A percentile compares a stretch with the other conserved stretches of the same genome.
phyloP scores from a whole-genome alignment of 495 filamentous ascomycete genomes.

The Trichoderma asperelloides region DNA sequence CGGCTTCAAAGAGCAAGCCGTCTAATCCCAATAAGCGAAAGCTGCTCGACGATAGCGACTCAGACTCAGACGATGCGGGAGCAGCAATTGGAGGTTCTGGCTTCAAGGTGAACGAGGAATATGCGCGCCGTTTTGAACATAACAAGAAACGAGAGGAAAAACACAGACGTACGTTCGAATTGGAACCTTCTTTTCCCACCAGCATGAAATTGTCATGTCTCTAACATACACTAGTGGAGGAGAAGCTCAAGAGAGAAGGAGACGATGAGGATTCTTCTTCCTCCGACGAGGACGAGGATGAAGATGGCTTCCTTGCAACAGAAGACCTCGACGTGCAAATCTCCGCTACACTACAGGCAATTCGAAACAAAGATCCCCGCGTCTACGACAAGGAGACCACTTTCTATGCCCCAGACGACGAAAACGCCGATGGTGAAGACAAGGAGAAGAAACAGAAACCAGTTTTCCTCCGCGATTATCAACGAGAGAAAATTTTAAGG shows the following conservation, averaged over 20 bases:
- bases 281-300: constrained; percentile 76
- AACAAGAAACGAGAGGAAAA: constrained; percentile 94
- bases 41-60: constrained; percentile 33
- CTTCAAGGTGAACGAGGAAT: constrained; percentile 86
- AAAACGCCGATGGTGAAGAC: constrained; percentile 15
- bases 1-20: constrained; percentile 5
- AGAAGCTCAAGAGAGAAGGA: constrained; percentile 63
- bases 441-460: constrained; percentile 64
- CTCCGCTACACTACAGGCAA: constrained; percentile 71
- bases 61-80: constrained; percentile 49
- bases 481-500: constrained; percentile 71
- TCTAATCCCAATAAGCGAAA: constrained; percentile 24
- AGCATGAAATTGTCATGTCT: constrained; percentile 3
- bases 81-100: constrained; percentile 43
- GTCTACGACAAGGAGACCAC: constrained; percentile 71
- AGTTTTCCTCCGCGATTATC: constrained; percentile 82
- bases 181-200: neutral
- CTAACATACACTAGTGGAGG: constrained; percentile 53
- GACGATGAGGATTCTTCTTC: constrained; percentile 53
- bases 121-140: constrained; percentile 80
- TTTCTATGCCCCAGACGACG: constrained; percentile 60
- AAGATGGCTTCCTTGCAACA: constrained; percentile 75
- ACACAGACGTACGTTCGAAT: constrained; percentile 53
- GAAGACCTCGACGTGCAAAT: constrained; percentile 79
- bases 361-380: constrained; percentile 78